Percentiles rank a stretch among this genome's conserved stretches.
These are phyloP conservation scores for Raffaelea deltoideospora DNA, from an alignment of 2,329 filamentous ascomycete species.

Conservation along the genomic window DNA sequence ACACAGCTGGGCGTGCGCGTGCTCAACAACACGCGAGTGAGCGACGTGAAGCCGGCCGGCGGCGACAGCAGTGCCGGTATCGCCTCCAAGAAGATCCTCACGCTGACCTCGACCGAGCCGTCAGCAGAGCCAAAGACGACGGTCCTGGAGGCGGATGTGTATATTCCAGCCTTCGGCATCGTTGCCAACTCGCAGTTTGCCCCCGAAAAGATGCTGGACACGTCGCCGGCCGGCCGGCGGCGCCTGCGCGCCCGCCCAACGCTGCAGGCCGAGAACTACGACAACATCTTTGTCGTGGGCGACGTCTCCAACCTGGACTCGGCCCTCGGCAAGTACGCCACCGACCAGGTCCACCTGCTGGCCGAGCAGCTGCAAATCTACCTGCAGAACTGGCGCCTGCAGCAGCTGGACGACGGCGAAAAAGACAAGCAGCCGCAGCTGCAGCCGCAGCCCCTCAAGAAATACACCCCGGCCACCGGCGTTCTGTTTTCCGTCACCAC, in stretches of 20 bases:
- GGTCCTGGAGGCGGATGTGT: conserved; percentile 14
- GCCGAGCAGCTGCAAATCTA: conserved; percentile 11
- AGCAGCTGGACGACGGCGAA: not conserved
- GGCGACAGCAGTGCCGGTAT: too few relatives aligned
- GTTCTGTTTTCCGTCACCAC: conserved; percentile 11
- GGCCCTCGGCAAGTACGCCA: conserved; percentile 9
- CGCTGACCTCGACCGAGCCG: conserved; percentile 1
- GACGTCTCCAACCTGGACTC: conserved; percentile 15
- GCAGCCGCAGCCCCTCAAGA: not conserved
- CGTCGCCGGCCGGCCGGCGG: conserved; percentile 2
- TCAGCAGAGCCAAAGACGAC: conserved; percentile 1
- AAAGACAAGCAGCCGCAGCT: not conserved
- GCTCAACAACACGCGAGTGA: conserved; percentile 23
- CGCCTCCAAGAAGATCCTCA: too few relatives aligned
- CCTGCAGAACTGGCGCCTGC: conserved; percentile 7
- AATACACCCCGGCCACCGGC: conserved; percentile 9
- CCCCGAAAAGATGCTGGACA: conserved; percentile 13
- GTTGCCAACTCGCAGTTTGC: conserved; percentile 23
- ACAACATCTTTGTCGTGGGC: conserved; percentile 16
- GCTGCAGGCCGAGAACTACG: conserved; percentile 13
- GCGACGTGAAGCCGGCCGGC: not conserved
- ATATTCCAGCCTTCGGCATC: conserved; percentile 31
- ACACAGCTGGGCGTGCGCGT: conserved; percentile 20
- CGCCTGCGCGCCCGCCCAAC: conserved; percentile 11
- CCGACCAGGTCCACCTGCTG: conserved; percentile 12